Base-by-base conservation (phyloP, 768 basidiomycete species). In the Tylopilus intermedius region DNA sequence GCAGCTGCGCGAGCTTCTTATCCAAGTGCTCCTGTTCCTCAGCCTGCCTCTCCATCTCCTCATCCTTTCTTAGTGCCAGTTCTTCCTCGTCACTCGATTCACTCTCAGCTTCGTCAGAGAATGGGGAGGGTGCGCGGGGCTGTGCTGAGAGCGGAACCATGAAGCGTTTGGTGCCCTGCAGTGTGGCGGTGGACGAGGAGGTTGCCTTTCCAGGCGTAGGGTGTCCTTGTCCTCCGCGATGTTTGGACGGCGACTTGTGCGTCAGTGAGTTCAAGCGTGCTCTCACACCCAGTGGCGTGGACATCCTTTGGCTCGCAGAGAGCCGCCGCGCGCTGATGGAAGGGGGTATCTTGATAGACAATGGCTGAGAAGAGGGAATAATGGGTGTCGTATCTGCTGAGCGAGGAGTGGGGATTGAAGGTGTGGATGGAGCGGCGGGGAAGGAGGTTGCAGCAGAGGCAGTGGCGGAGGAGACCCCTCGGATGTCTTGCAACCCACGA, bases 181-280 rank as follows among this genome's bases (percentile, higher is more conserved):
- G 69, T 3, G 86, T 89, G n/a, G 86, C 61, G 2, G 80, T 84
- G 18, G 89, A 89, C 0, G 87, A 88, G 0, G 84, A 86, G 7
- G 75, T 74, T 8, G 77, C 74, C 68, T 82, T 86, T 66, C 75
- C 61, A 7, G 61, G 61, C 5, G 22, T 44, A 30, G 22, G 8
- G 11, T 47, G 39, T 8, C 47, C 56, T 10, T 45, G 57, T 2
- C 51, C 61, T 24, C 51, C 45, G 21, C 62, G 64, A 35, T 40
- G 43, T 35, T 70, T 80, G 21, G 75, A 72, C 6, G 66, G 64
- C 26, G 79, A 75, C 61, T 78, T 78, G 57, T 75, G 76, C 2
- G 80, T 80, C 11, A 89, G 69, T 0, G 88, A 89, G 65, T 76
- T 88, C 39, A 90, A 72, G 15, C 88, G 80, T 5, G 84, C 85